Evolutionary conservation across 257 asterid species (phyloP).

Genomic region (Schizonepeta tenuifolia): DNA sequence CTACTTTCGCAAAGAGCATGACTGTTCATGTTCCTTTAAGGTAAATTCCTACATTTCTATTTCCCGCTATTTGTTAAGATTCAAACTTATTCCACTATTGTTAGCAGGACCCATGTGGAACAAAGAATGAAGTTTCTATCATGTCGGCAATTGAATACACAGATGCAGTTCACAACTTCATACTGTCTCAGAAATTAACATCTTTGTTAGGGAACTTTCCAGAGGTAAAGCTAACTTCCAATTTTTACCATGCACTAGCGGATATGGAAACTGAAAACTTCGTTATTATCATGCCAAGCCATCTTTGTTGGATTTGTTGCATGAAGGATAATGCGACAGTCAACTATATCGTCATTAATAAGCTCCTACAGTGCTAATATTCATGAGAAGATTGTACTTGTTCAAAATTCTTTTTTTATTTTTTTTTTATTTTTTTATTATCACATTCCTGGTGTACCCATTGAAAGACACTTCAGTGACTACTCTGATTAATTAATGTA

Average conservation of each 20-base stretch:
- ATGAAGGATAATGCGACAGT: not conserved
- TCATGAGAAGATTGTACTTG: not conserved
- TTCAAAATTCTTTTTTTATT: not conserved
- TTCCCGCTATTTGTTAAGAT: constrained; percentile 19
- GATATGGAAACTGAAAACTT: constrained; percentile 2
- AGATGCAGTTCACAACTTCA: constrained; percentile 96
- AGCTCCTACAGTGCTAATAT: not conserved
- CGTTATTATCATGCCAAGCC: constrained; percentile 24
- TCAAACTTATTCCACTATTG: constrained; percentile 27
- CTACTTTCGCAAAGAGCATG: constrained; percentile 84
- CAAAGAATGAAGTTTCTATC: constrained; percentile 66
- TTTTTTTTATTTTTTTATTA: too few relatives aligned
- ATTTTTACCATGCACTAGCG: constrained; percentile 9
- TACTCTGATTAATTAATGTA: constrained; percentile 2
- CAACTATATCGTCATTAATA: constrained; percentile 9
- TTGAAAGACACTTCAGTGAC: not conserved
- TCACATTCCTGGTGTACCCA: not conserved
- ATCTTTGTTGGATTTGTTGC: constrained; percentile 26
- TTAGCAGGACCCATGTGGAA: constrained; percentile 58
- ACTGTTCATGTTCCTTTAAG: constrained; percentile 66
- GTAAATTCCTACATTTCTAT: constrained; percentile 39
- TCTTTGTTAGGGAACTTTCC: constrained; percentile 91
- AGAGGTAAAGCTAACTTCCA: constrained; percentile 61
- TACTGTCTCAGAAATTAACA: constrained; percentile 88
- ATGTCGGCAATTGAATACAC: constrained; percentile 88